Evolutionary conservation across 1,139 yeast genomes (phyloP).

Genomic region (Taphrina communis): DNA sequence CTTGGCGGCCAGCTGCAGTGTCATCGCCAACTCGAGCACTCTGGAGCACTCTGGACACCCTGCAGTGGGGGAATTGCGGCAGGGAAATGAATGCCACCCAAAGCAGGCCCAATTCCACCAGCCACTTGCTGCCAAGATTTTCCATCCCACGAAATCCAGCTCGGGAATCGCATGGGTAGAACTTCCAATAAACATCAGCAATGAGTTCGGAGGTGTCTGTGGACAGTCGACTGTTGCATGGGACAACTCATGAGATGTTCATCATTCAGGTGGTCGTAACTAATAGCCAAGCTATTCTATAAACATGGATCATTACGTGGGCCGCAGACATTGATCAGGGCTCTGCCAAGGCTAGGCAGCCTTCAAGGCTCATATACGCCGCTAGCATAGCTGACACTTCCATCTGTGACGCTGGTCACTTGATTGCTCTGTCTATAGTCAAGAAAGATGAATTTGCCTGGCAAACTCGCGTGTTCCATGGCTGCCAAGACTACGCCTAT

Average conservation of each 20-base stretch:
- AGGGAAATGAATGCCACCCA: conserved; percentile 3
- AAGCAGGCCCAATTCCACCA: too few species aligned
- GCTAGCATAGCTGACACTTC: conserved; percentile 83
- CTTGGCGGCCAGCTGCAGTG: too few species aligned
- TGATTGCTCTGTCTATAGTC: conserved; percentile 80
- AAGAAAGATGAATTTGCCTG: conserved; percentile 65
- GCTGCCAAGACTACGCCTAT: conserved; percentile 66
- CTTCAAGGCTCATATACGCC: conserved; percentile 3
- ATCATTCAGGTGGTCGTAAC: too few species aligned
- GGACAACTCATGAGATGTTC: too few species aligned
- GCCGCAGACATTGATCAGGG: neutral
- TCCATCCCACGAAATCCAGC: neutral
- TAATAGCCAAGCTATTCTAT: too few species aligned
- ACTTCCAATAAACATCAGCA: too few species aligned
- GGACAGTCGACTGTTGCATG: too few species aligned
- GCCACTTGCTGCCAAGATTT: neutral
- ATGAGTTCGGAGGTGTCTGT: too few species aligned
- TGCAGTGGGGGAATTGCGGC: neutral
- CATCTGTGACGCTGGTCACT: conserved; percentile 61
- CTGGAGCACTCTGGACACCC: too few species aligned
- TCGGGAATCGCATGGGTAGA: too few species aligned
- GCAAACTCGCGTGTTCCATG: conserved; percentile 53
- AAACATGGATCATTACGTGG: neutral
- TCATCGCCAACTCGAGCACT: too few species aligned
- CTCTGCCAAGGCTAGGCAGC: neutral